Evolutionary conservation across 805 yeast genomes (phyloP).

Genomic region (Kodamaea nitidulidarum): DNA sequence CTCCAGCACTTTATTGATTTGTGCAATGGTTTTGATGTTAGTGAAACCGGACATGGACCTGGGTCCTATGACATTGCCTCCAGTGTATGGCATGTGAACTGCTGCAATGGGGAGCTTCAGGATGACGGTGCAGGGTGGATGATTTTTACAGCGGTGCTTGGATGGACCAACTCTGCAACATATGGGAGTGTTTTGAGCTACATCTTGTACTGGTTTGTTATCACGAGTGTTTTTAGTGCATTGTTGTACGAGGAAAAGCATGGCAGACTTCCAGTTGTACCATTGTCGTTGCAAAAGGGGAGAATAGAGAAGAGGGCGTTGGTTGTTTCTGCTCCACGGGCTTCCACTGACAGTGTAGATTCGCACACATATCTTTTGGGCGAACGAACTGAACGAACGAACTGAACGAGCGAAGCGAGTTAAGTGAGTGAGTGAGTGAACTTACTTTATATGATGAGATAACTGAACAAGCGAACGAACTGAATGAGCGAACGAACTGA

Average conservation of each 20-base stretch:
- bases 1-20: constrained; percentile 66
- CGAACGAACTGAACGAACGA: too few relatives aligned
- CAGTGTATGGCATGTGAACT: constrained; percentile 91
- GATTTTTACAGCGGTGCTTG: constrained; percentile 81
- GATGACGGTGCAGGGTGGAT: constrained; percentile 86
- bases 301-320: constrained; percentile 41
- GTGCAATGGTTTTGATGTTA: constrained; percentile 80
- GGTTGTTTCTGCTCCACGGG: neutral
- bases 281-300: constrained; percentile 56
- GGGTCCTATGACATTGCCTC: constrained; percentile 80
- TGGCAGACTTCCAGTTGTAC: constrained; percentile 38
- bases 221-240: constrained; percentile 42
- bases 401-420: too few relatives aligned
- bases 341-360: neutral
- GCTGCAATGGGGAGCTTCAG: constrained; percentile 73
- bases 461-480: too few relatives aligned
- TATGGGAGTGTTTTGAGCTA: constrained; percentile 80
- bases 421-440: too few relatives aligned
- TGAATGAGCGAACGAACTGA: too few relatives aligned
- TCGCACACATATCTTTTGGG: neutral
- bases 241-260: constrained; percentile 45
- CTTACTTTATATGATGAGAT: too few relatives aligned
- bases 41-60: constrained; percentile 89
- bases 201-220: constrained; percentile 61
- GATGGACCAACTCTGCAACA: constrained; percentile 94